Base-by-base conservation (phyloP, 2,329 filamentous ascomycete genomes). In the Monilinia aucupariae region DNA sequence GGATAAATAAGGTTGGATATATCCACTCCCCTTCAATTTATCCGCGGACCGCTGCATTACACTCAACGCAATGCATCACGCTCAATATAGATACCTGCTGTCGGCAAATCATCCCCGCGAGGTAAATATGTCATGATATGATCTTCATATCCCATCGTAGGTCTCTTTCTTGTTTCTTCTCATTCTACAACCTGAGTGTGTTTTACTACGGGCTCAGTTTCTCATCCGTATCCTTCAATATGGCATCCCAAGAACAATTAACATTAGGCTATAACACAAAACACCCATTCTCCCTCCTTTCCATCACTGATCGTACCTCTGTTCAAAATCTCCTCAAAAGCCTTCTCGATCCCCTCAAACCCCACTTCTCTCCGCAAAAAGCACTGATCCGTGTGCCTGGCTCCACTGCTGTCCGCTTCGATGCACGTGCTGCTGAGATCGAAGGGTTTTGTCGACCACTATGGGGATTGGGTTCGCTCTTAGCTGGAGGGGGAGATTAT, bases 371-470 rank as follows among this genome's bases (percentile, higher is more conserved):
- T 1, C 84, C 85, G 0, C 72, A 78, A 50, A 82, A 83, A 71
- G 84, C 86, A 13, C 80, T 88, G 53, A 81, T 92, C 53, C 85
- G 84, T 70, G 82, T 87, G 30, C 82, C 82, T 1, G 89, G 89
- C 6, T 84, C 82, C 17, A 90, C 88, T 0, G 88, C 88, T 22
- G 90, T 90, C 25, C 80, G 88, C 32, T 92, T 92, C 73, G 90
- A 92, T 72, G 86, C 91, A 73, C 83, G 85, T 1, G 89, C 88
- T 10, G 88, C 89, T 1, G 88, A 92, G 71, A 82, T 92, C 41
- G 90, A 93, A 75, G 71, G 71, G 1, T 68, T 71, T 62, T 72
- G 70, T 64, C 65, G 90, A 1, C 89, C 90, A 0, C 79, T 92
- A 58, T 92, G 89, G 89, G 90, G 85, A 1, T 76, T 92, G 22